Conservation (phyloP, 257 asterid species). For the Eustoma russellianum region DNA sequence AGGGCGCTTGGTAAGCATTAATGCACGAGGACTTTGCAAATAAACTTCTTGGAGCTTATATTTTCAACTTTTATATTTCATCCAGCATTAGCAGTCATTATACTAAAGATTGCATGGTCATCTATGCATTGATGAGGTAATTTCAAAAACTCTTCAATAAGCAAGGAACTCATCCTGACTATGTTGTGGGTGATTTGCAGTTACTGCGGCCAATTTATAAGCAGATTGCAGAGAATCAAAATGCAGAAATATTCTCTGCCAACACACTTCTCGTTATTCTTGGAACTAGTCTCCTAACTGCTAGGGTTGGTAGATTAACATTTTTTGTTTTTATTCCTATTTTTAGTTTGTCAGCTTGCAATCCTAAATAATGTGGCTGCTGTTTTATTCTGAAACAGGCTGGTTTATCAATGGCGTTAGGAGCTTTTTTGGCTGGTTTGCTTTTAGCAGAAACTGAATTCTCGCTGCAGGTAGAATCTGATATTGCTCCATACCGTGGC, state of each 20-base stretch:
- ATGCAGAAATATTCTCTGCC: conserved; percentile 98
- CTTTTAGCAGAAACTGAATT: conserved; percentile 99
- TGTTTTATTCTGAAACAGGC: conserved; percentile 49
- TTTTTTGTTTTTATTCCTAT: conserved; percentile 5
- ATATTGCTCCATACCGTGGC: conserved; percentile 99
- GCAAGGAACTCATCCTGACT: not conserved
- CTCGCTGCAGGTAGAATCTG: conserved; percentile 98
- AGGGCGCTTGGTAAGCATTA: conserved; percentile 55
- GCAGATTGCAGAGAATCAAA: conserved; percentile 96
- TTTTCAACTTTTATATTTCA: not conserved
- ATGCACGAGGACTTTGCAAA: not conserved
- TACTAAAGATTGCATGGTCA: not conserved
- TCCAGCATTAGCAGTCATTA: not conserved
- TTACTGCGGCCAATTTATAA: conserved; percentile 94
- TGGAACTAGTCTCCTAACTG: conserved; percentile 96
- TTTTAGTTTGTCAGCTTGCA: not conserved
- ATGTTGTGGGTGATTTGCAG: conserved; percentile 29
- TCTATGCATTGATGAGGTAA: not conserved
- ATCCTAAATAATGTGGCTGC: not conserved
- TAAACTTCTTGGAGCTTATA: not conserved
- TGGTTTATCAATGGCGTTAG: conserved; percentile 99
- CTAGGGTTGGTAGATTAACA: conserved; percentile 60
- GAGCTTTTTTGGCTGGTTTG: conserved; percentile 99
- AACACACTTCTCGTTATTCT: conserved; percentile 94
- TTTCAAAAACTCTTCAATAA: not conserved